These are phyloP conservation scores for Tolypocladium inflatum DNA, from an alignment of 2,329 filamentous ascomycete genomes.

Conservation along the genomic window DNA sequence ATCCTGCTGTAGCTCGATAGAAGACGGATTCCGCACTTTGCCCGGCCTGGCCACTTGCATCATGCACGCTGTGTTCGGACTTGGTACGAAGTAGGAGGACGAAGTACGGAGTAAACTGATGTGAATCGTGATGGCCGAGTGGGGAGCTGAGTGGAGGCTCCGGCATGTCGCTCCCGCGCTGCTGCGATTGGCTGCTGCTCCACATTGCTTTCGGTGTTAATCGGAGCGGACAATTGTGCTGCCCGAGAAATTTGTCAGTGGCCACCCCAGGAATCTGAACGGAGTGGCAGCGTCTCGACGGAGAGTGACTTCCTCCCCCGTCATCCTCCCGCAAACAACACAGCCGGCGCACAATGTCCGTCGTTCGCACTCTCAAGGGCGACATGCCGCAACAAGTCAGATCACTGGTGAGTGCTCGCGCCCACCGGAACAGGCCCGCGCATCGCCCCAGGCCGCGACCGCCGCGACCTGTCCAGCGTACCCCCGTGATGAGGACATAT, in stretches of 20 bases:
- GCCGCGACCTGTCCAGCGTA: not conserved
- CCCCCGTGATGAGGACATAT: not conserved
- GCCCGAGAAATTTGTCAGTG: conserved; percentile 2
- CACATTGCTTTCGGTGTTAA: not conserved
- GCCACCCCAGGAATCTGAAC: not conserved
- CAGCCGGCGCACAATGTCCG: conserved; percentile 23
- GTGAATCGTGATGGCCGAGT: not conserved
- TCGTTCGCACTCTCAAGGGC: conserved; percentile 32
- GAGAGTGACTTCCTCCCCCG: not conserved
- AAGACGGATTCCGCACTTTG: not conserved
- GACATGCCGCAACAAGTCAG: conserved; percentile 48
- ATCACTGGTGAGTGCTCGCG: conserved; percentile 33
- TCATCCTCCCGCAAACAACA: not conserved
- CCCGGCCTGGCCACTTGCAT: no score
- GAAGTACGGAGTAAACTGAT: no score
- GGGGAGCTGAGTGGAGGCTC: not conserved
- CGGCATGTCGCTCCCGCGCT: not conserved
- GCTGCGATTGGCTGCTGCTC: not conserved
- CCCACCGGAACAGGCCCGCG: not conserved
- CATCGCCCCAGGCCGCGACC: not conserved
- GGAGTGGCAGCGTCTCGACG: not conserved
- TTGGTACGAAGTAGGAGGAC: no score
- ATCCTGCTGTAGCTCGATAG: conserved; percentile 8
- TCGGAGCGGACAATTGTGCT: conserved; percentile 4
- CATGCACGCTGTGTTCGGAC: no score